phyloP scores from a whole-genome alignment of 148 eudicot species.

The Pharnaceum exiguum region DNA sequence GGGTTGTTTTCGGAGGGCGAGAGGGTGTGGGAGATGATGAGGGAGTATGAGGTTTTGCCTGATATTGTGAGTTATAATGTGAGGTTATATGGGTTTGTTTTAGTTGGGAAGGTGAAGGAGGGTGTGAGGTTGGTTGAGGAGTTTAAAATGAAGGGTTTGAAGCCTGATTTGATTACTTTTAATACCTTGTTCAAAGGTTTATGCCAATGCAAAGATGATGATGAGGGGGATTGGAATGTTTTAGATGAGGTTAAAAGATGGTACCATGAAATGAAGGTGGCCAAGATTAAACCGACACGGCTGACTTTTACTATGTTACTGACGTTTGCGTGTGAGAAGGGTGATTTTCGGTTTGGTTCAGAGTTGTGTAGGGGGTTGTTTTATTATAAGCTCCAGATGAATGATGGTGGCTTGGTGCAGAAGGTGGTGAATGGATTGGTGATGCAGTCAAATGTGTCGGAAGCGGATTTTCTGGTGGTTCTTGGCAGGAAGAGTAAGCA shows the following conservation, averaged over 20 bases:
- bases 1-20: conserved; percentile 36
- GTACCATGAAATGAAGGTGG: conserved; percentile 15
- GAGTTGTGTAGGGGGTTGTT: conserved; percentile 20
- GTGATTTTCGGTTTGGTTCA: conserved; percentile 25
- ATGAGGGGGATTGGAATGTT: conserved; percentile 12
- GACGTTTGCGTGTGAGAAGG: conserved; percentile 25
- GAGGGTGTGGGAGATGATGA: conserved; percentile 26
- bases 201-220: no score
- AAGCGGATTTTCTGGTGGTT: conserved; percentile 23
- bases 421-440: conserved; percentile 31
- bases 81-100: conserved; percentile 21
- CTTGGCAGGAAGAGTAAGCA: conserved; percentile 21
- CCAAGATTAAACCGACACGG: not conserved
- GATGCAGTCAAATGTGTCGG: conserved; percentile 16
- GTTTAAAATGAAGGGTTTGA: conserved; percentile 18
- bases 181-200: conserved; percentile 28
- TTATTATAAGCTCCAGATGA: not conserved
- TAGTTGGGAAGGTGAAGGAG: conserved; percentile 2
- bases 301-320: conserved; percentile 14
- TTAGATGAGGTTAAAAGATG: conserved; percentile 28
- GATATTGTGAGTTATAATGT: conserved; percentile 25
- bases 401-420: conserved; percentile 21
- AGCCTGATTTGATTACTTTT: conserved; percentile 21
- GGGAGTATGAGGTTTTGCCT: conserved; percentile 21
- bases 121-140: conserved; percentile 25